Conservation (phyloP, 805 yeast species). For the Hanseniaspora jakobsenii region DNA sequence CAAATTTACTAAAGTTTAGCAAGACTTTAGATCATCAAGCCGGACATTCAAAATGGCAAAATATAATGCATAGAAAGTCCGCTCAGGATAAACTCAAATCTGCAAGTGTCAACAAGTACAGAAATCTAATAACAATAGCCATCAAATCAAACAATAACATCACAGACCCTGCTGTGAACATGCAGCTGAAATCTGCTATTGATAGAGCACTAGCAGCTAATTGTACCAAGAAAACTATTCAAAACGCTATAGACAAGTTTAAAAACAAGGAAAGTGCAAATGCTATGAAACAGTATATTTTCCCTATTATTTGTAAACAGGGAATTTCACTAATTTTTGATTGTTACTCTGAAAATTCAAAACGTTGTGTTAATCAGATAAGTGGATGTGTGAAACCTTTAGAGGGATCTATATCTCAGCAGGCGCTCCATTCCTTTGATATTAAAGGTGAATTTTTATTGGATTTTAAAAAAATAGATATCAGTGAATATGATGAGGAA, state of each 20-base stretch:
- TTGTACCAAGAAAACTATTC: constrained; percentile 5
- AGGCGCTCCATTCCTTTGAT: constrained; percentile 57
- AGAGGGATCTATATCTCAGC: constrained; percentile 63
- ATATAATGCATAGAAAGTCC: constrained; percentile 30
- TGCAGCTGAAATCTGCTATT: constrained; percentile 26
- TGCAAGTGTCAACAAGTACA: constrained; percentile 17
- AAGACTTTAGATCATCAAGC: background rate
- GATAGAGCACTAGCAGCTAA: constrained; percentile 23
- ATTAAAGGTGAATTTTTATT: constrained; percentile 62
- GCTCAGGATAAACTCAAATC: constrained; percentile 56
- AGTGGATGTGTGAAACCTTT: constrained; percentile 62
- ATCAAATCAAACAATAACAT: constrained; percentile 68
- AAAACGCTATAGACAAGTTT: background rate
- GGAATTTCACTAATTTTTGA: constrained; percentile 80
- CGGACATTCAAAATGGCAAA: constrained; percentile 13
- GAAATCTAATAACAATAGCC: constrained; percentile 78
- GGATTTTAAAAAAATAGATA: constrained; percentile 29
- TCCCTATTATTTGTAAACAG: constrained; percentile 88
- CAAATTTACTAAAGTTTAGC: background rate
- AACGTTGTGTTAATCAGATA: constrained; percentile 64
- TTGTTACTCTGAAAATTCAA: constrained; percentile 79
- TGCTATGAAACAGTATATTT: constrained; percentile 36
- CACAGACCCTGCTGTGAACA: constrained; percentile 33
- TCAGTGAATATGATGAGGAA: constrained; percentile 19
- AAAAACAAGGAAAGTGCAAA: constrained; percentile 6